Evolutionary conservation across 495 filamentous ascomycete species (phyloP).

Genomic region (Trypethelium eluteriae): DNA sequence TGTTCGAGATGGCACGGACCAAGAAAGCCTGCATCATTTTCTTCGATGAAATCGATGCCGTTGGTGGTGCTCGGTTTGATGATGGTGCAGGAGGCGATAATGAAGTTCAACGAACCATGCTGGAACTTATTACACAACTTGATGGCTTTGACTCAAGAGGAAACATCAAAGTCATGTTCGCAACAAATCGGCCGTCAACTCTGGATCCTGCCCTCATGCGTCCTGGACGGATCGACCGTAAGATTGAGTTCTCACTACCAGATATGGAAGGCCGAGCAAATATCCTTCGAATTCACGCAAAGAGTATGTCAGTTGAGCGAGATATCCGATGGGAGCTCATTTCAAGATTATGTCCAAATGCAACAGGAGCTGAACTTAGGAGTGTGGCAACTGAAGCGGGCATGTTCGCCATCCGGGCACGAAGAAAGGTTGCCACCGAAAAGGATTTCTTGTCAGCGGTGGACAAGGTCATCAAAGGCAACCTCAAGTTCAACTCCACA

Average conservation of each 20-base stretch:
- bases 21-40: conserved; percentile 99
- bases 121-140: conserved; percentile 95
- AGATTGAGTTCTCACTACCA: conserved; percentile 96
- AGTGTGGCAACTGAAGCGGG: conserved; percentile 98
- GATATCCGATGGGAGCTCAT: conserved; percentile 99
- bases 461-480: conserved; percentile 99
- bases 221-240: conserved; percentile 94
- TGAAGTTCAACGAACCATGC: conserved; percentile 98
- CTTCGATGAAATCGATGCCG: conserved; percentile 98
- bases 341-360: conserved; percentile 90
- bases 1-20: conserved; percentile 98
- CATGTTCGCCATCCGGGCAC: conserved; percentile 95
- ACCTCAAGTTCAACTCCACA: conserved; percentile 98
- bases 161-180: conserved; percentile 99
- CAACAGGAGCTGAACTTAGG: conserved; percentile 86
- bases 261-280: conserved; percentile 95
- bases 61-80: conserved; percentile 96
- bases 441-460: conserved; percentile 98
- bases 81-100: conserved; percentile 97
- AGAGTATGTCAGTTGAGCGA: conserved; percentile 98
- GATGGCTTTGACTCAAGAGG: conserved; percentile 96
- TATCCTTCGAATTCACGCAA: conserved; percentile 95
- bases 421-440: conserved; percentile 96
- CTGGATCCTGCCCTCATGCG: conserved; percentile 94
- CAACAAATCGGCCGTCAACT: conserved; percentile 93